phyloP scores from a whole-genome alignment of 306 rosid species.

The Senna tora region DNA sequence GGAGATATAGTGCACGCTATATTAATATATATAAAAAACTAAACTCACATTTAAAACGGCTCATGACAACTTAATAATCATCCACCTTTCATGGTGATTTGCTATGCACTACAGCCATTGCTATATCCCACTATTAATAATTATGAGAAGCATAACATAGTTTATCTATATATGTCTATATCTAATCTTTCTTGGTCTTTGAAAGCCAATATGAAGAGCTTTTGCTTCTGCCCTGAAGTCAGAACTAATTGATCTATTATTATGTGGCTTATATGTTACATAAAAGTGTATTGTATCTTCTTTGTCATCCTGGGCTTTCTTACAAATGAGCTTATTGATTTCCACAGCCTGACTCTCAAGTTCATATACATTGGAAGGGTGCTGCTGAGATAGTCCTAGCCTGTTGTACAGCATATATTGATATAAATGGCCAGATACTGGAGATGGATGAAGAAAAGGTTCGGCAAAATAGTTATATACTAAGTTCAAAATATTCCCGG shows the following conservation, averaged over 20 bases:
- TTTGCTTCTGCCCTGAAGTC: constrained; percentile 8
- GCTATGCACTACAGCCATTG: neutral
- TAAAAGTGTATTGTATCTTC: constrained; percentile 14
- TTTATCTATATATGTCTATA: neutral
- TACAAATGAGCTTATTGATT: constrained; percentile 16
- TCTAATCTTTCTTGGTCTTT: neutral
- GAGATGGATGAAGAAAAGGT: constrained; percentile 84
- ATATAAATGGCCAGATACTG: constrained; percentile 50
- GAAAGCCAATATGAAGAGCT: constrained; percentile 18
- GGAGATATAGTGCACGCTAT: neutral
- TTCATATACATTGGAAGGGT: constrained; percentile 97
- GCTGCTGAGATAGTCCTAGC: constrained; percentile 95
- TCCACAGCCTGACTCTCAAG: constrained; percentile 63
- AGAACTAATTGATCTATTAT: neutral
- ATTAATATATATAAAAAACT: neutral
- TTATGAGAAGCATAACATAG: neutral
- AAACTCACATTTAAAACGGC: neutral
- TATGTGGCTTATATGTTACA: constrained; percentile 7
- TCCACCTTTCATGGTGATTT: neutral
- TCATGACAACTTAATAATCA: neutral
- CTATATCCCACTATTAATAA: neutral
- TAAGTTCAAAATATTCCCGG: neutral
- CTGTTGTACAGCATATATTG: constrained; percentile 63
- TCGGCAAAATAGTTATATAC: constrained; percentile 27
- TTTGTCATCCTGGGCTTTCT: constrained; percentile 1